These are phyloP conservation scores for Telopea speciosissima DNA, from an alignment of 177 flowering plant species.

Conservation along the genomic window DNA sequence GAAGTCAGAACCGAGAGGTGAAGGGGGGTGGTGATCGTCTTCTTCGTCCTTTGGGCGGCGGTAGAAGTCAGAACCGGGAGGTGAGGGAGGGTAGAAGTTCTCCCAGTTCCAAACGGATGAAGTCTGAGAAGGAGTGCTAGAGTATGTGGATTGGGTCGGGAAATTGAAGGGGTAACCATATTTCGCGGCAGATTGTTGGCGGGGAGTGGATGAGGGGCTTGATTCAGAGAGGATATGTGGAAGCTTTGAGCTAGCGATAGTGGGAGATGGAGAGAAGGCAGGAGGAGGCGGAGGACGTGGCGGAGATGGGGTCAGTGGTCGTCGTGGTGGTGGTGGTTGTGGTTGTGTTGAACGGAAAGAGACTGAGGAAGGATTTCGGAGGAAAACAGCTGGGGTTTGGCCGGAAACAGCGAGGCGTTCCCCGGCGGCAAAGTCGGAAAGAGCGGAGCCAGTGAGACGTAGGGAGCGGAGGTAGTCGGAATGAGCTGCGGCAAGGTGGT, in stretches of 20 bases:
- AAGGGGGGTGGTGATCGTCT: conserved; percentile 37
- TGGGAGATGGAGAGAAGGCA: conserved; percentile 29
- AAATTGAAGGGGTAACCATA: conserved; percentile 15
- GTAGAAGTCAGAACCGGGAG: conserved; percentile 82
- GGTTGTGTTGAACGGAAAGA: conserved; percentile 4
- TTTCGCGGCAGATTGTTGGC: conserved; percentile 17
- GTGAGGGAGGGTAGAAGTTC: conserved; percentile 89
- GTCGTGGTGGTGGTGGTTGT: conserved; percentile 6
- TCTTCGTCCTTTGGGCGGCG: conserved; percentile 13
- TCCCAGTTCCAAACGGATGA: conserved; percentile 99
- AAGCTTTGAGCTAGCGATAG: conserved; percentile 39
- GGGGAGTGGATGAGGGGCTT: conserved; percentile 39
- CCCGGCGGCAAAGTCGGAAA: conserved; percentile 65
- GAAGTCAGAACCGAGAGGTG: conserved; percentile 86
- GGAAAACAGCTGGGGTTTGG: conserved; percentile 65
- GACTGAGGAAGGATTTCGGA: conserved; percentile 31
- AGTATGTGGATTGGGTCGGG: conserved; percentile 44
- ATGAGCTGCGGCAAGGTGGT: conserved; percentile 88
- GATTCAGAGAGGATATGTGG: conserved; percentile 57
- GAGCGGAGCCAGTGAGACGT: conserved; percentile 75
- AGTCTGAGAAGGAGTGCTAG: conserved; percentile 73
- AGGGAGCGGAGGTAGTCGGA: conserved; percentile 89
- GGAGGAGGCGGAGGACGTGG: conserved; percentile 17
- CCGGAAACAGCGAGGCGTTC: conserved; percentile 74
- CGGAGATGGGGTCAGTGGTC: background rate